Percentiles rank a stretch among this genome's conserved stretches.
Evolutionary conservation across 2,329 filamentous ascomycete species (phyloP).

Genomic region (Gnomoniopsis sp.): DNA sequence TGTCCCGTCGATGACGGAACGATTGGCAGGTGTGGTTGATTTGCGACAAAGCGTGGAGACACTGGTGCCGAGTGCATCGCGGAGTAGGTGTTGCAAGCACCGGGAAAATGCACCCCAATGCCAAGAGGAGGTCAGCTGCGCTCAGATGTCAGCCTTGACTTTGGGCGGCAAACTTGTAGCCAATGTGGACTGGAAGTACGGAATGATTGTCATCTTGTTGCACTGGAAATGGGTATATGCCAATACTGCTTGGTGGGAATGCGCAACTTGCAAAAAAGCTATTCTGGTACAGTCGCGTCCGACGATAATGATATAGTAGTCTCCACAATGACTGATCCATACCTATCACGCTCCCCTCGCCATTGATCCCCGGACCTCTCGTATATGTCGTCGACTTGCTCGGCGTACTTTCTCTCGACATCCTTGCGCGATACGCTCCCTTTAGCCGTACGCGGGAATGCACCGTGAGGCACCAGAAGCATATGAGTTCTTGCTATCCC

Average conservation of each 20-base stretch:
- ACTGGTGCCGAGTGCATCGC: neutral
- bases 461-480: neutral
- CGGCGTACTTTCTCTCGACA: slow-evolving; percentile 6
- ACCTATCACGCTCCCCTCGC: slow-evolving; percentile 8
- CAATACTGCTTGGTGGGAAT: neutral
- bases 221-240: neutral
- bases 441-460: slow-evolving; percentile 9
- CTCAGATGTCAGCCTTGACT: neutral
- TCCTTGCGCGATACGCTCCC: slow-evolving; percentile 10
- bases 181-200: neutral
- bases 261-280: neutral
- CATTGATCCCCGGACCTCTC: slow-evolving; percentile 5
- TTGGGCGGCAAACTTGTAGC: neutral
- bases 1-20: too few relatives aligned
- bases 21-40: neutral
- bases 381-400: slow-evolving; percentile 4
- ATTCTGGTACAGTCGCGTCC: neutral
- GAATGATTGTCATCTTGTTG: neutral
- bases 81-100: too few relatives aligned
- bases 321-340: slow-evolving; percentile 6
- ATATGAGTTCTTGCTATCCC: slow-evolving; percentile 9
- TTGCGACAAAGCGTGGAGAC: neutral
- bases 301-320: slow-evolving; percentile 3
- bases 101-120: too few relatives aligned
- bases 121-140: too few relatives aligned